Evolutionary conservation across 2,329 filamentous ascomycete genomes (phyloP).

Genomic region (Aspergillus persii): DNA sequence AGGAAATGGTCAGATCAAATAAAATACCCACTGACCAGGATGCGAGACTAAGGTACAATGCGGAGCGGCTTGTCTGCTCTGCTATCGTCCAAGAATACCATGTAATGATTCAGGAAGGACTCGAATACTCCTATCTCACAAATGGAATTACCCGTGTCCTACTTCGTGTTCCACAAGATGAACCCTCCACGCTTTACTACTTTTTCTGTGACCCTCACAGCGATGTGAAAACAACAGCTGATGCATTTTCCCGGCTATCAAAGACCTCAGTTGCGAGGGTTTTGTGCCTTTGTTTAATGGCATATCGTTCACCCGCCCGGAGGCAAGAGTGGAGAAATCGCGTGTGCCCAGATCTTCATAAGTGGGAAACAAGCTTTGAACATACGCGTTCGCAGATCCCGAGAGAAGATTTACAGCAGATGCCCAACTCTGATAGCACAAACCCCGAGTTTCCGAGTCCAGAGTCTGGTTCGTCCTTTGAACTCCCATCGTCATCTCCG

Average conservation of each 20-base stretch:
- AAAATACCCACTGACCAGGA: slow-evolving; percentile 5
- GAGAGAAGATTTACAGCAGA: slow-evolving; percentile 12
- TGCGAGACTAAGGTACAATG: slow-evolving; percentile 20
- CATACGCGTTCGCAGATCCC: background rate
- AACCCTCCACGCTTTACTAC: slow-evolving; percentile 21
- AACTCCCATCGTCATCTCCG: slow-evolving; percentile 19
- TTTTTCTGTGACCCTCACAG: too few relatives aligned
- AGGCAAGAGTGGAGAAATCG: slow-evolving; percentile 23
- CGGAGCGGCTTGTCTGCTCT: slow-evolving; percentile 16
- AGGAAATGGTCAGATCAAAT: slow-evolving; percentile 12
- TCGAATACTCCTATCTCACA: slow-evolving; percentile 28
- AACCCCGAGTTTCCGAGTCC: slow-evolving; percentile 16
- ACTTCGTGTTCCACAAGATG: slow-evolving; percentile 19
- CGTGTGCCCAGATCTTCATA: slow-evolving; percentile 11
- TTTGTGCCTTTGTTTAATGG: slow-evolving; percentile 26
- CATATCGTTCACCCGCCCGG: slow-evolving; percentile 15
- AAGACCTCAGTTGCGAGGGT: slow-evolving; percentile 20
- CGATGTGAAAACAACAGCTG: slow-evolving; percentile 14
- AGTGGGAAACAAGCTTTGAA: slow-evolving; percentile 23
- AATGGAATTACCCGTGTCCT: slow-evolving; percentile 22
- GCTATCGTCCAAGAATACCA: slow-evolving; percentile 25
- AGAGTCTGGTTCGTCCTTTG: slow-evolving; percentile 17
- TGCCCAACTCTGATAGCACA: slow-evolving; percentile 22
- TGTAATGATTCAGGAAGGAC: slow-evolving; percentile 28
- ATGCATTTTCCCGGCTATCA: slow-evolving; percentile 8